Conservation (phyloP, 2,329 filamentous ascomycete genomes). For the Colletotrichum sp. region DNA sequence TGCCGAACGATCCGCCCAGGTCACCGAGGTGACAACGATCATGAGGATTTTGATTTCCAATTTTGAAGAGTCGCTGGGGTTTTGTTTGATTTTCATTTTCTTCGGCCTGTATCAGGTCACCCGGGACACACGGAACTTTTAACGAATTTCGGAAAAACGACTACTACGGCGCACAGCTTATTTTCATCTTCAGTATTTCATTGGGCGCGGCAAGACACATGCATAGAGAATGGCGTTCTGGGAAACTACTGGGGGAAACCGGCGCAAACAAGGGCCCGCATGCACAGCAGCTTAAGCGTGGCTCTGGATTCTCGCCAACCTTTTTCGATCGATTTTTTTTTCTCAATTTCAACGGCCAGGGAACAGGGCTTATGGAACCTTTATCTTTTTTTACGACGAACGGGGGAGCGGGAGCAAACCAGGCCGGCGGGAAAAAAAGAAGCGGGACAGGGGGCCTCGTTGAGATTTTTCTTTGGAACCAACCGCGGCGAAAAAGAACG, state of each 20-base stretch:
- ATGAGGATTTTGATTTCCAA: neutral
- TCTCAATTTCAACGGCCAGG: neutral
- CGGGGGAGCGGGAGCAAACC: neutral
- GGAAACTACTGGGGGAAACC: neutral
- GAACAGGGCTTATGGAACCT: neutral
- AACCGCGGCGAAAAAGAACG: neutral
- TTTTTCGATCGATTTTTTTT: neutral
- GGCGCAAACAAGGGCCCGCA: neutral
- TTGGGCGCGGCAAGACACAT: slow-evolving; percentile 9
- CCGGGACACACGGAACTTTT: neutral
- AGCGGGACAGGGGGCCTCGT: neutral
- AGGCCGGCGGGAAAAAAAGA: neutral
- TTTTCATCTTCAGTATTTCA: neutral
- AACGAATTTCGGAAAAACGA: neutral
- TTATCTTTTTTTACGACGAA: neutral
- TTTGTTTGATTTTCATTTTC: neutral
- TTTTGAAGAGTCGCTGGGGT: neutral
- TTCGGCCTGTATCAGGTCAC: neutral
- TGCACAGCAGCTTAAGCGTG: neutral
- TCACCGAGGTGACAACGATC: neutral
- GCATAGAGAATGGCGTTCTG: slow-evolving; percentile 18
- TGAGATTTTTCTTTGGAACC: neutral
- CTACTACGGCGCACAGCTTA: neutral
- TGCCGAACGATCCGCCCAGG: slow-evolving; percentile 15
- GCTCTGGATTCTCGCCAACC: neutral